A percentile compares a stretch with the other conserved stretches of the same genome.
phyloP scores from a whole-genome alignment of 495 filamentous ascomycete genomes.

The Chaetomium cochliodes region DNA sequence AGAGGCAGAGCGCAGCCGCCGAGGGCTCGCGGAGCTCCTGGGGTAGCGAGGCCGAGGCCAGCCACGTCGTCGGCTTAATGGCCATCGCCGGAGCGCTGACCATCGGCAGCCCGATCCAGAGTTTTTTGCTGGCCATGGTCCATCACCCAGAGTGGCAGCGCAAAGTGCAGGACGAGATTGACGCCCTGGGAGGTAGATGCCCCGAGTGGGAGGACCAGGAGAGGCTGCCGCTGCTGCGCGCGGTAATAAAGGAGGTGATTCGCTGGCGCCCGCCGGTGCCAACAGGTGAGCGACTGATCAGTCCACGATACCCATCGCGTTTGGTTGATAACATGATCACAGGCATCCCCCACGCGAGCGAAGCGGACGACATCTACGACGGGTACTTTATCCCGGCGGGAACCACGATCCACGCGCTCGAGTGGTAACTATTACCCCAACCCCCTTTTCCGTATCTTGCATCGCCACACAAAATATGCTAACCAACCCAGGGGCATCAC shows the following conservation, averaged over 20 bases:
- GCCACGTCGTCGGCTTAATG: conserved; percentile 49
- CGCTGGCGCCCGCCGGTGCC: conserved; percentile 60
- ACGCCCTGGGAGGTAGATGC: conserved; percentile 46
- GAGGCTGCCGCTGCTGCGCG: conserved; percentile 50
- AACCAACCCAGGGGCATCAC: conserved; percentile 55
- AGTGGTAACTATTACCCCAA: conserved; percentile 41
- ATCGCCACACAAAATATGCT: neutral
- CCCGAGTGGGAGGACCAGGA: conserved; percentile 51
- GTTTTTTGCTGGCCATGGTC: conserved; percentile 59
- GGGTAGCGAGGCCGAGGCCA: conserved; percentile 39
- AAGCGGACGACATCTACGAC: conserved; percentile 55
- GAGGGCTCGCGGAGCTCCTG: no score
- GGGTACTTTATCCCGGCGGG: conserved; percentile 57
- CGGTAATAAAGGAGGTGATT: conserved; percentile 60
- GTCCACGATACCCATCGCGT: no score
- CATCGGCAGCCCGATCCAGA: conserved; percentile 54
- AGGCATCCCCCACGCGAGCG: conserved; percentile 55
- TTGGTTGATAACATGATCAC: neutral
- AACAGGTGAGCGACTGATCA: conserved; percentile 35
- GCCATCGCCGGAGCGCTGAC: conserved; percentile 50
- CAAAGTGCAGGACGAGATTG: conserved; percentile 56
- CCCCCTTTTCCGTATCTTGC: neutral
- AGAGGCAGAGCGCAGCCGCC: no score
- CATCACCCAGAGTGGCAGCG: conserved; percentile 57
- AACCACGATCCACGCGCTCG: conserved; percentile 57